Evolutionary conservation across 2,329 filamentous ascomycete species (phyloP).

Genomic region (Verticillium longisporum): DNA sequence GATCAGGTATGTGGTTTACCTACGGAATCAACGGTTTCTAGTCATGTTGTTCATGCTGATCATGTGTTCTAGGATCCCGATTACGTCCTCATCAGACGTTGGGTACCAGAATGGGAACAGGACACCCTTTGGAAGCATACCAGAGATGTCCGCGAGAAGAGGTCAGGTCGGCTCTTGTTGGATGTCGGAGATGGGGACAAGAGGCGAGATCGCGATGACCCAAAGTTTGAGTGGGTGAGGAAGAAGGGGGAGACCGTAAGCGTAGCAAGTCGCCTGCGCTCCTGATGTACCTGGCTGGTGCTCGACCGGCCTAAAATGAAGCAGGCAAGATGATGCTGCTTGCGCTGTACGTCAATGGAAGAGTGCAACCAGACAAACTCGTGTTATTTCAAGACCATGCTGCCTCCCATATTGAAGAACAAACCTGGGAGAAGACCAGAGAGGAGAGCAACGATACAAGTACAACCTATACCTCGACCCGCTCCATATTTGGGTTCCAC

Average conservation of each 20-base stretch:
- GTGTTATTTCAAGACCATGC: background rate
- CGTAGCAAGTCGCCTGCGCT: slow-evolving; percentile 50
- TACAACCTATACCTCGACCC: background rate
- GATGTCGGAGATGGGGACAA: slow-evolving; percentile 34
- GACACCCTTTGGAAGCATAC: slow-evolving; percentile 69
- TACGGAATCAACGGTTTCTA: background rate
- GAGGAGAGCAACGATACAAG: background rate
- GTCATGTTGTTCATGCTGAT: background rate
- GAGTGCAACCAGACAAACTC: background rate
- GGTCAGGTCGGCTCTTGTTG: slow-evolving; percentile 32
- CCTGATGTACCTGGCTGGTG: slow-evolving; percentile 52
- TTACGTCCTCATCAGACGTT: slow-evolving; percentile 66
- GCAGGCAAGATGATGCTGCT: background rate
- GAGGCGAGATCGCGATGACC: slow-evolving; percentile 31
- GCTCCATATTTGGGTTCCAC: slow-evolving; percentile 5
- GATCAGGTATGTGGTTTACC: slow-evolving; percentile 46
- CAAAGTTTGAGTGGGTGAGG: slow-evolving; percentile 49
- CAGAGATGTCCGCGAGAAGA: slow-evolving; percentile 51
- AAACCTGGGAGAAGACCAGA: background rate
- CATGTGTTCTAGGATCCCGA: slow-evolving; percentile 47
- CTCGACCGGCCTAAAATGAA: slow-evolving; percentile 27
- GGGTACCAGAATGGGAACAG: slow-evolving; percentile 65
- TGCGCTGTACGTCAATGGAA: background rate
- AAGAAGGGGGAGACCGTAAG: slow-evolving; percentile 43
- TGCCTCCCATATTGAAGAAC: background rate